These are phyloP conservation scores for Phytophthora vignae DNA, from an alignment of 352 stramenopile species.

Conservation along the genomic window DNA sequence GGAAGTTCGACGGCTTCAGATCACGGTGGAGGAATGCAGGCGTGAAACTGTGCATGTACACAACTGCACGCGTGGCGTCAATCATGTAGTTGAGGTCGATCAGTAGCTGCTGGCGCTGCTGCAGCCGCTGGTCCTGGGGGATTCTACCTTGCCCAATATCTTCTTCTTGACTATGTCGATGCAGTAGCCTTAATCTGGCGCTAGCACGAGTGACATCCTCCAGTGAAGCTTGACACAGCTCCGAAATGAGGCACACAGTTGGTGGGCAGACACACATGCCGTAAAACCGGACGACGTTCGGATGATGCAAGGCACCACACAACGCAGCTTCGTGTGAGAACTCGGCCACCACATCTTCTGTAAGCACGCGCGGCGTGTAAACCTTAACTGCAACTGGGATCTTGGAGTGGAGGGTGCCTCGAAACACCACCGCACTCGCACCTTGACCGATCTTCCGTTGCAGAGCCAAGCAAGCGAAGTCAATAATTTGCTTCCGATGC, in stretches of 20 bases:
- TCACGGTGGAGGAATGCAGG: slow-evolving; percentile 77
- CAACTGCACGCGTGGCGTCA: slow-evolving; percentile 65
- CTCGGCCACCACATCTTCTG: slow-evolving; percentile 72
- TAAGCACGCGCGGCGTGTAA: slow-evolving; percentile 67
- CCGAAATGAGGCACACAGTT: slow-evolving; percentile 76
- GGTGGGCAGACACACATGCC: slow-evolving; percentile 84
- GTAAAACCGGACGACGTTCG: slow-evolving; percentile 87
- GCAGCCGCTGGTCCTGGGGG: slow-evolving; percentile 11
- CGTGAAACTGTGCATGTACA: slow-evolving; percentile 79
- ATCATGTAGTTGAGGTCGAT: slow-evolving; percentile 76
- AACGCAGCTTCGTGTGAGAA: slow-evolving; percentile 85
- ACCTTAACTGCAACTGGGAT: slow-evolving; percentile 79
- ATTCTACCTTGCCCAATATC: slow-evolving; percentile 12
- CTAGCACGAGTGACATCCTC: slow-evolving; percentile 50
- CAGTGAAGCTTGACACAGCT: slow-evolving; percentile 56
- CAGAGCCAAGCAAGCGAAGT: slow-evolving; percentile 65
- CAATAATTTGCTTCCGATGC: slow-evolving; percentile 73
- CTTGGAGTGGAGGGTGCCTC: slow-evolving; percentile 62
- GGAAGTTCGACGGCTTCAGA: slow-evolving; percentile 76
- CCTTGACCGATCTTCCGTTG: slow-evolving; percentile 59
- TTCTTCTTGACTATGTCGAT: slow-evolving; percentile 18
- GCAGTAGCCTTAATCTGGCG: slow-evolving; percentile 26
- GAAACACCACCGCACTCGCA: slow-evolving; percentile 70
- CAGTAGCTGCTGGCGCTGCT: slow-evolving; percentile 47
- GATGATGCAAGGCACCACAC: slow-evolving; percentile 73